These are phyloP conservation scores for Ailanthus altissimus DNA, from an alignment of 345 rosid genomes.

Conservation along the genomic window DNA sequence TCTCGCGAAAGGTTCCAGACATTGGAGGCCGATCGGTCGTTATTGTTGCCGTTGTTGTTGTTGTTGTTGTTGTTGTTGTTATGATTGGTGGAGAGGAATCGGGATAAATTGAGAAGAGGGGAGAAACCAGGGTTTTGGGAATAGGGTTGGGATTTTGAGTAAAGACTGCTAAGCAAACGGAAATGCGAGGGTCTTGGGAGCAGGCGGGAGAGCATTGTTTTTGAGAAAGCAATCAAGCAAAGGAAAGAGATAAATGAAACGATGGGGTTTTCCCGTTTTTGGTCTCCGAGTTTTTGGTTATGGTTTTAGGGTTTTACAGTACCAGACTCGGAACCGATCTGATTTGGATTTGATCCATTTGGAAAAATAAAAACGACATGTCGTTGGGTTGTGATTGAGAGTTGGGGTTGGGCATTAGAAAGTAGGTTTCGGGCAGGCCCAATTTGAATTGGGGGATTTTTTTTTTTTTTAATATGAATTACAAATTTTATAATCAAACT, in stretches of 20 bases:
- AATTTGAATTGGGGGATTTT: too few species aligned
- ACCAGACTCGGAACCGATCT: not conserved
- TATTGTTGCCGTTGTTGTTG: slow-evolving; percentile 20
- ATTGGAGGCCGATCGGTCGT: slow-evolving; percentile 22
- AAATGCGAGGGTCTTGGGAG: slow-evolving; percentile 59
- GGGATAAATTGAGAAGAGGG: slow-evolving; percentile 28
- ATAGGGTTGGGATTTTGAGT: slow-evolving; percentile 36
- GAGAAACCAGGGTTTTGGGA: slow-evolving; percentile 19
- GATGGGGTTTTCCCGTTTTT: not conserved
- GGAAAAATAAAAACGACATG: not conserved
- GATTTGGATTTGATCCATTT: not conserved
- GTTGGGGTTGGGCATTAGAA: not conserved
- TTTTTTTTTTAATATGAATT: too few species aligned
- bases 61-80: slow-evolving; percentile 29
- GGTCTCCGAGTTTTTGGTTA: not conserved
- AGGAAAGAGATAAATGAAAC: not conserved
- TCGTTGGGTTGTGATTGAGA: not conserved
- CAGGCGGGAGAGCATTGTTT: slow-evolving; percentile 72
- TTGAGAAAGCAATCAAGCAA: not conserved
- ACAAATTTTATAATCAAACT: too few species aligned
- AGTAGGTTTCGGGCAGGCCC: not conserved
- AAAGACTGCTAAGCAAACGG: slow-evolving; percentile 42
- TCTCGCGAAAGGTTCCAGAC: slow-evolving; percentile 59
- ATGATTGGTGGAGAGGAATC: slow-evolving; percentile 48
- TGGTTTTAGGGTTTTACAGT: not conserved